A percentile compares a stretch with the other conserved stretches of the same genome.
These are phyloP conservation scores for Immersiporthe knoxdaviesiana DNA, from an alignment of 2,329 filamentous ascomycete species.

Conservation along the genomic window DNA sequence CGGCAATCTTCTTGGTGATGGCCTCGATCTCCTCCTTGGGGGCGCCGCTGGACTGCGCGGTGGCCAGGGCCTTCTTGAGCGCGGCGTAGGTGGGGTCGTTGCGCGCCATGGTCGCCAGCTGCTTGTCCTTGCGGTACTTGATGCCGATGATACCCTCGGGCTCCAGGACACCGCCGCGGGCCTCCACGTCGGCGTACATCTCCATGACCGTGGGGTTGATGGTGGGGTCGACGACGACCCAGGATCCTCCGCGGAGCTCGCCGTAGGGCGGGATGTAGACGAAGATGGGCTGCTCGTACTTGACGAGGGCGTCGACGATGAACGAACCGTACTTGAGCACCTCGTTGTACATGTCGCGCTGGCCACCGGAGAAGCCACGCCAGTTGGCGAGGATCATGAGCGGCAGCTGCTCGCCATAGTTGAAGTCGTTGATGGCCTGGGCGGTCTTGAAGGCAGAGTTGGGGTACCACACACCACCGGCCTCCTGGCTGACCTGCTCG, in stretches of 20 bases:
- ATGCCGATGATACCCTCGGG: conserved; percentile 98
- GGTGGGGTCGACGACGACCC: conserved; percentile 98
- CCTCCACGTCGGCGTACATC: conserved; percentile 97
- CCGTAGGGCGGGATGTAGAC: conserved; percentile 97
- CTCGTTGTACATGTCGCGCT: conserved; percentile 99
- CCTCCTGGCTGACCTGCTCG: conserved; percentile 91
- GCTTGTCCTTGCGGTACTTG: conserved; percentile 97
- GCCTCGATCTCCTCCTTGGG: conserved; percentile 73
- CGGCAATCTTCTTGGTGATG: conserved; percentile 82
- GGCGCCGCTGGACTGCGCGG: conserved; percentile 60
- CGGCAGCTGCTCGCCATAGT: conserved; percentile 96
- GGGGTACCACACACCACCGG: conserved; percentile 99
- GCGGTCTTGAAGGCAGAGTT: conserved; percentile 99
- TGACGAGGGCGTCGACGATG: conserved; percentile 97
- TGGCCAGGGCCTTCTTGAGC: conserved; percentile 76
- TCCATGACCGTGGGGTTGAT: conserved; percentile 98
- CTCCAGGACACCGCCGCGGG: conserved; percentile 95
- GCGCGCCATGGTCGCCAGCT: conserved; percentile 95
- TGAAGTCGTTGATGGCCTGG: conserved; percentile 98
- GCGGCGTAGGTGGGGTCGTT: conserved; percentile 82
- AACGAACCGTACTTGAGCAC: conserved; percentile 99
- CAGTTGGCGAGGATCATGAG: conserved; percentile 99
- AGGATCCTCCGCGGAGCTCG: conserved; percentile 97
- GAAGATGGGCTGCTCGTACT: conserved; percentile 98
- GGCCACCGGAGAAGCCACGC: conserved; percentile 99